phyloP scores from a whole-genome alignment of 2,329 filamentous ascomycete genomes.

The Cladosporium sp. region DNA sequence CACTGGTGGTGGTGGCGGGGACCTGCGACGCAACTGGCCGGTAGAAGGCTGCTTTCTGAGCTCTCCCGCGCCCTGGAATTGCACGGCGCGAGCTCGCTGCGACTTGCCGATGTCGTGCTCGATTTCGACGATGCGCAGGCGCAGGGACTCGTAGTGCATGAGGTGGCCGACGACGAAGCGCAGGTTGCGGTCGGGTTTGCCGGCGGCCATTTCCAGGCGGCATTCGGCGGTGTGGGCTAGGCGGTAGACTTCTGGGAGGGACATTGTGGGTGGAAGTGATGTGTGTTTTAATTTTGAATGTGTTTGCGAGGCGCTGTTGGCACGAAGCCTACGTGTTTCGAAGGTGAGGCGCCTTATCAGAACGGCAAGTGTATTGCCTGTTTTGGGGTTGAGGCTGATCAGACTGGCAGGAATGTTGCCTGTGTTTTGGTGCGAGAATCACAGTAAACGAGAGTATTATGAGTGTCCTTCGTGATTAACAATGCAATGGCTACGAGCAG shows the following conservation, averaged over 20 bases:
- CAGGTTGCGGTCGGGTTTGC: constrained; percentile 28
- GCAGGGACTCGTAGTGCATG: constrained; percentile 30
- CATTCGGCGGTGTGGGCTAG: constrained; percentile 32
- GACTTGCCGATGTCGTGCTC: constrained; percentile 27
- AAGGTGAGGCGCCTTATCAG: too few relatives aligned
- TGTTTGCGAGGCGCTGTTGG: neutral
- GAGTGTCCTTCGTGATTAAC: neutral
- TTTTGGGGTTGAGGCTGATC: too few relatives aligned
- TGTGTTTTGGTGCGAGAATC: too few relatives aligned
- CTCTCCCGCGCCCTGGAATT: constrained; percentile 25
- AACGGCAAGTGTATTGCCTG: too few relatives aligned
- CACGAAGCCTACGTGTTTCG: too few relatives aligned
- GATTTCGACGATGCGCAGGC: constrained; percentile 31
- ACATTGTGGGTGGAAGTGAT: constrained; percentile 19
- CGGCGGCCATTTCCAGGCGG: constrained; percentile 28
- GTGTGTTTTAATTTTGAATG: constrained; percentile 1
- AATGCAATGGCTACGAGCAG: constrained; percentile 3
- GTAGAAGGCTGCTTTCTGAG: constrained; percentile 19
- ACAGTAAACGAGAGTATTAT: too few relatives aligned
- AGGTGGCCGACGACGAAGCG: constrained; percentile 32
- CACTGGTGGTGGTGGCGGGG: constrained; percentile 19
- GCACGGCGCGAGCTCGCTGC: constrained; percentile 17
- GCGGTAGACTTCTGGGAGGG: constrained; percentile 29
- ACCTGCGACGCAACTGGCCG: constrained; percentile 21
- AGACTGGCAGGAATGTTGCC: too few relatives aligned